phyloP scores from a whole-genome alignment of 2,329 filamentous ascomycete genomes.

The Hypoxylon sp. region DNA sequence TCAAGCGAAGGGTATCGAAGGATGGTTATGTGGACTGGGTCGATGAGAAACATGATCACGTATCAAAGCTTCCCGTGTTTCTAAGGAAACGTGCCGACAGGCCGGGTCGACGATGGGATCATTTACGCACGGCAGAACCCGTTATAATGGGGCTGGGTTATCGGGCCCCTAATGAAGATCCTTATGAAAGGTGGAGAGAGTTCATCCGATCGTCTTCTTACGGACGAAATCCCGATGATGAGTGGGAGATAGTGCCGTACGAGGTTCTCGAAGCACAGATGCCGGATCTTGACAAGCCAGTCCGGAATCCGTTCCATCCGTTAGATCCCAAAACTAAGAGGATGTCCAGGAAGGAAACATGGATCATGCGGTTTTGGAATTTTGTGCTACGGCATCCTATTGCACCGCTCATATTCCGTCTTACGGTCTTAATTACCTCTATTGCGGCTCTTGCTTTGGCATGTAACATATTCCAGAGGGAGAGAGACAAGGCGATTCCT shows the following conservation, averaged over 20 bases:
- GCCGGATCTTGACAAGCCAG: conserved; percentile 58
- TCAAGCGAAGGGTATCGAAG: conserved; percentile 54
- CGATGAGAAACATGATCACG: conserved; percentile 53
- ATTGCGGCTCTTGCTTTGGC: conserved; percentile 85
- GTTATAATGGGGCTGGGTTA: conserved; percentile 69
- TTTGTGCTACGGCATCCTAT: conserved; percentile 84
- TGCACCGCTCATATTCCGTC: conserved; percentile 85
- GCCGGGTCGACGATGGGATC: conserved; percentile 71
- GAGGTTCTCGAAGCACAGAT: conserved; percentile 58
- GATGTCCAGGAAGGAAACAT: conserved; percentile 55
- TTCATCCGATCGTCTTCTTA: conserved; percentile 70
- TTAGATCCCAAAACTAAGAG: conserved; percentile 57
- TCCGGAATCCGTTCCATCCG: conserved; percentile 58
- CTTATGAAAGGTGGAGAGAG: conserved; percentile 65
- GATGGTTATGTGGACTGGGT: conserved; percentile 57
- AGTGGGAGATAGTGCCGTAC: conserved; percentile 64
- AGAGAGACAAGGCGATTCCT: conserved; percentile 57
- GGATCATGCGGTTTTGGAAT: conserved; percentile 72
- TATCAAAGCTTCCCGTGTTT: conserved; percentile 63
- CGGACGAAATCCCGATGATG: conserved; percentile 63
- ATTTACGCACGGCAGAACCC: conserved; percentile 71
- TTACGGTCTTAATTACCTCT: conserved; percentile 87
- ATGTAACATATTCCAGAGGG: conserved; percentile 77
- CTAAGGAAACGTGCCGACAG: conserved; percentile 62
- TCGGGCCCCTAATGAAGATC: conserved; percentile 58